Percentiles rank a stretch among this genome's conserved stretches.
These are phyloP conservation scores for Escovopsis sp. DNA, from an alignment of 2,329 filamentous ascomycete genomes.

Conservation along the genomic window DNA sequence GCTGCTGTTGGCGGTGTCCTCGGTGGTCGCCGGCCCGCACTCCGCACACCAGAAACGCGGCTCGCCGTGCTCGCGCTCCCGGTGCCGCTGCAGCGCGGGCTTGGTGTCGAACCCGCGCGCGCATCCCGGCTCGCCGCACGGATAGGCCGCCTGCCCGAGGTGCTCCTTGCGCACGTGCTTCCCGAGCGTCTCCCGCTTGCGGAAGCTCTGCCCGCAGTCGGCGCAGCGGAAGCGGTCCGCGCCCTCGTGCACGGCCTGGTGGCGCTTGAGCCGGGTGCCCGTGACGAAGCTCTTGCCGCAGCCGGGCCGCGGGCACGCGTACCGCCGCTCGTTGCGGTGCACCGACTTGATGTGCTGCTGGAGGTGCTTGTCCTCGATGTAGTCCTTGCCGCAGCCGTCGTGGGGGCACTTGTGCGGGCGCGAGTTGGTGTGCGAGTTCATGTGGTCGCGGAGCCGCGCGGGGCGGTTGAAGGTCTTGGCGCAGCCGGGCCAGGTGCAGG, in stretches of 20 bases:
- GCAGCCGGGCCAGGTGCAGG: slow-evolving; percentile 61
- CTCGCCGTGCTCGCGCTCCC: slow-evolving; percentile 52
- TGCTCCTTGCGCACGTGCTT: slow-evolving; percentile 70
- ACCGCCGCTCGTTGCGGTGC: slow-evolving; percentile 55
- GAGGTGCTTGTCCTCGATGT: slow-evolving; percentile 74
- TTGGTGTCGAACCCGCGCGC: slow-evolving; percentile 57
- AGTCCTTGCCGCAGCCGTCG: slow-evolving; percentile 63
- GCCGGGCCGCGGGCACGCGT: slow-evolving; percentile 53
- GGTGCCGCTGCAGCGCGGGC: slow-evolving; percentile 55
- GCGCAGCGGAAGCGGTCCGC: slow-evolving; percentile 62
- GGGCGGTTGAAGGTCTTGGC: slow-evolving; percentile 78
- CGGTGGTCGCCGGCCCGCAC: slow-evolving; percentile 35
- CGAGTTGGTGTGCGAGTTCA: slow-evolving; percentile 74
- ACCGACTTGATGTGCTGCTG: slow-evolving; percentile 72
- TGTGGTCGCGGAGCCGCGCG: slow-evolving; percentile 61
- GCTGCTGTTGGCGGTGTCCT: slow-evolving; percentile 23
- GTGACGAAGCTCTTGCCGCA: slow-evolving; percentile 76
- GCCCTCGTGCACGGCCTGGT: slow-evolving; percentile 59
- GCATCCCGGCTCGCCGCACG: slow-evolving; percentile 49
- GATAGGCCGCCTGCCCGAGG: slow-evolving; percentile 53
- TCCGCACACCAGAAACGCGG: slow-evolving; percentile 63
- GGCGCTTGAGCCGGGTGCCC: slow-evolving; percentile 59
- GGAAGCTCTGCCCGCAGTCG: slow-evolving; percentile 63
- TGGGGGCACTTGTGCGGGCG: slow-evolving; percentile 61
- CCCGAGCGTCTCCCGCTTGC: slow-evolving; percentile 75